phyloP scores from a whole-genome alignment of 257 asterid genomes.

The Solanum appendiculatum region DNA sequence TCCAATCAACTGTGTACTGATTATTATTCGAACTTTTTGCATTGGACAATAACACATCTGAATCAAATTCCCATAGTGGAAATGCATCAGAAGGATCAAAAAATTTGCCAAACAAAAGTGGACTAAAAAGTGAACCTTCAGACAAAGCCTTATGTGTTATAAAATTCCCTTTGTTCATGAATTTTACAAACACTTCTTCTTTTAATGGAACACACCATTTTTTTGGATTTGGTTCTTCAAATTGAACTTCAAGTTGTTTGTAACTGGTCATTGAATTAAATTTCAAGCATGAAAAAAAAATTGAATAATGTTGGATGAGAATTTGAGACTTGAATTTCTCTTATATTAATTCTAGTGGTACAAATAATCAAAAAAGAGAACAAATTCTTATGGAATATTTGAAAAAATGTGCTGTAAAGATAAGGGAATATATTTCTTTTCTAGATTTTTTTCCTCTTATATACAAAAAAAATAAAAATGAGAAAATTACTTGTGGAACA shows the following conservation, averaged over 20 bases:
- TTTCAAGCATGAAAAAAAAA: background rate
- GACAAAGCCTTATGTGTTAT: slow-evolving; percentile 25
- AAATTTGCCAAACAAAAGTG: slow-evolving; percentile 70
- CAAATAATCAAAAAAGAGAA: slow-evolving; percentile 15
- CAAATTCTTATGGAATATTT: slow-evolving; percentile 33
- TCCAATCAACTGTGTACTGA: slow-evolving; percentile 50
- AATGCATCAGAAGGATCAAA: slow-evolving; percentile 94
- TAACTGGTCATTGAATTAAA: slow-evolving; percentile 21
- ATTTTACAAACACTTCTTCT: slow-evolving; percentile 39
- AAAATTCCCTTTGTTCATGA: slow-evolving; percentile 33
- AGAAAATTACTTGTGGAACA: background rate
- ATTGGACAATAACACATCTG: slow-evolving; percentile 32
- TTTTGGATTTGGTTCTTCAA: slow-evolving; percentile 36
- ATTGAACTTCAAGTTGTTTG: slow-evolving; percentile 35
- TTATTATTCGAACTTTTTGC: slow-evolving; percentile 5
- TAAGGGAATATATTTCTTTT: slow-evolving; percentile 29
- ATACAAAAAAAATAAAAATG: background rate
- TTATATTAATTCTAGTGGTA: slow-evolving; percentile 2
- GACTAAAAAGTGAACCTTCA: slow-evolving; percentile 58
- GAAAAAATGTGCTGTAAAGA: slow-evolving; percentile 16
- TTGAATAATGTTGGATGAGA: background rate
- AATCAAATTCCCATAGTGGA: slow-evolving; percentile 79
- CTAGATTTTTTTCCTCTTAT: background rate
- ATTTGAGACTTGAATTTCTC: background rate
- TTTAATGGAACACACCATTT: slow-evolving; percentile 72